These are phyloP conservation scores for Leccinum insolens DNA, from an alignment of 1,284 basidiomycete genomes.

Conservation along the genomic window DNA sequence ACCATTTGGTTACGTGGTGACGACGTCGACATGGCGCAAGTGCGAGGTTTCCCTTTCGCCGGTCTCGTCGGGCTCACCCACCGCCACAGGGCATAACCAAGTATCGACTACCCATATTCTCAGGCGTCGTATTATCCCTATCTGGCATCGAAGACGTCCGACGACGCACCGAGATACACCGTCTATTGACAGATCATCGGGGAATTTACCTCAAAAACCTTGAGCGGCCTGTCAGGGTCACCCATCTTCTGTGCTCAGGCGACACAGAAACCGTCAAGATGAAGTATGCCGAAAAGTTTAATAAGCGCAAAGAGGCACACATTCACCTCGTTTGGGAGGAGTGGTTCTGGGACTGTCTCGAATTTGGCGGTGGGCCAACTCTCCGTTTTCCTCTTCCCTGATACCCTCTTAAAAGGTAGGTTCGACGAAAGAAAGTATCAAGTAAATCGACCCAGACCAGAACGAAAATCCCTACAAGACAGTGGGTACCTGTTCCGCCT, in stretches of 20 bases:
- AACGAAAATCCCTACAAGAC: constrained; percentile 42
- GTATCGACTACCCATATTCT: constrained; percentile 69
- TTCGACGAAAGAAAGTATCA: constrained; percentile 60
- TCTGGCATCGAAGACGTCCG: constrained; percentile 66
- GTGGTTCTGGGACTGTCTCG: constrained; percentile 83
- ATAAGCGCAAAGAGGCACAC: constrained; percentile 60
- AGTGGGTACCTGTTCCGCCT: constrained; percentile 26
- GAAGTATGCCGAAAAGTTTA: constrained; percentile 69
- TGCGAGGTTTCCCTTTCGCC: constrained; percentile 22
- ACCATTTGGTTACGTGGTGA: constrained; percentile 77
- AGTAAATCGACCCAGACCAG: constrained; percentile 59
- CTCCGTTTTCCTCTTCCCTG: neutral
- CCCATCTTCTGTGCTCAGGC: constrained; percentile 63
- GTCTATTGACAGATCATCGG: constrained; percentile 51
- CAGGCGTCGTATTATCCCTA: constrained; percentile 60
- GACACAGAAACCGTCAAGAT: constrained; percentile 63
- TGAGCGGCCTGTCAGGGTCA: constrained; percentile 70
- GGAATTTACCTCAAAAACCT: constrained; percentile 64
- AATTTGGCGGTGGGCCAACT: constrained; percentile 56
- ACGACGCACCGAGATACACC: constrained; percentile 58
- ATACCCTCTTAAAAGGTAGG: constrained; percentile 36
- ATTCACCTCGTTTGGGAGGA: constrained; percentile 82
- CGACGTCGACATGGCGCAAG: constrained; percentile 62
- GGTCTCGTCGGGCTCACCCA: constrained; percentile 27
- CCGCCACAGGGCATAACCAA: constrained; percentile 48